A percentile compares a stretch with the other conserved stretches of the same genome.
Evolutionary conservation across 345 rosid species (phyloP).

Genomic region (Trapa incisa): DNA sequence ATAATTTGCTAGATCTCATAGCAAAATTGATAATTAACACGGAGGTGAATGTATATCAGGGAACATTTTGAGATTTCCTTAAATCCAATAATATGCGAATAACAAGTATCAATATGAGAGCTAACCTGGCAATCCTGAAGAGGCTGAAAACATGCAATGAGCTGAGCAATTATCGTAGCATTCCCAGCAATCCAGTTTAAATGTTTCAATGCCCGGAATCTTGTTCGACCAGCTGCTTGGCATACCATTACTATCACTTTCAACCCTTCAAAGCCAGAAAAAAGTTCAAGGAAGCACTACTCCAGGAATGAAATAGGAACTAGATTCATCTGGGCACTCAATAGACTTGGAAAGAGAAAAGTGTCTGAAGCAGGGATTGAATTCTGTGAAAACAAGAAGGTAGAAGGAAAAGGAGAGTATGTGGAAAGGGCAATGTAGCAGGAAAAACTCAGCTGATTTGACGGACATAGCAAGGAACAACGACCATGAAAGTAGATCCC

Average conservation of each 20-base stretch:
- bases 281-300: constrained; percentile 3
- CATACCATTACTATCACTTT: constrained; percentile 85
- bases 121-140: constrained; percentile 97
- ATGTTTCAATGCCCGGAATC: constrained; percentile 83
- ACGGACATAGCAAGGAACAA: constrained; percentile 14
- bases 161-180: constrained; percentile 69
- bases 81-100: background rate
- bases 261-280: constrained; percentile 17
- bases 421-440: background rate
- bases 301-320: constrained; percentile 6
- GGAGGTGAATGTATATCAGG: background rate
- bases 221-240: constrained; percentile 91
- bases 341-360: background rate
- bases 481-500: constrained; percentile 33
- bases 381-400: background rate
- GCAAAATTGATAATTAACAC: background rate
- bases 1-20: background rate
- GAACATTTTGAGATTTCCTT: background rate
- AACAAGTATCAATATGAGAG: background rate
- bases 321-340: background rate
- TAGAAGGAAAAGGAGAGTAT: background rate
- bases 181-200: constrained; percentile 80
- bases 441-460: constrained; percentile 29
- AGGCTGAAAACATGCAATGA: constrained; percentile 92
- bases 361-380: background rate